Evolutionary conservation across 208 protist species (phyloP).

Genomic region (Balamuthia mandrillaris): DNA sequence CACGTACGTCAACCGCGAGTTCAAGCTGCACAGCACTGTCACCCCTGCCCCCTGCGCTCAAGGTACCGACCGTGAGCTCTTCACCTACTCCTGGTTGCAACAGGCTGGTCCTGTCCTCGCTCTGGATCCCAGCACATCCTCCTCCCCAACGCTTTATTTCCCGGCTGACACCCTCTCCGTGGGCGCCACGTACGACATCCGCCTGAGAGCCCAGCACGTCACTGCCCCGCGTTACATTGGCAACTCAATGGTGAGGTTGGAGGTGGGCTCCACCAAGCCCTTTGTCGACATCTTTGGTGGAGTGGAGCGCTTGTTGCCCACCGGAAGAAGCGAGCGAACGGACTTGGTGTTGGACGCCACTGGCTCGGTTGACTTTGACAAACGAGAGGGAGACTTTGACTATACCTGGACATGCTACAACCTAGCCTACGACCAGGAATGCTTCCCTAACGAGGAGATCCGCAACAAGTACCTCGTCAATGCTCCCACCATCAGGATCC

Average conservation of each 20-base stretch:
- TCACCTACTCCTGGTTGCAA: constrained; percentile 10
- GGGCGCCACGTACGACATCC: background rate
- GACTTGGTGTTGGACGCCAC: constrained; percentile 9
- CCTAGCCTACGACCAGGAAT: background rate
- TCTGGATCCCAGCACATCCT: background rate
- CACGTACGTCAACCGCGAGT: background rate
- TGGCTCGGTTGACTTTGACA: background rate
- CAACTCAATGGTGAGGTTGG: background rate
- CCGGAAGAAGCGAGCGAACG: background rate
- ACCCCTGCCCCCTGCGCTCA: background rate
- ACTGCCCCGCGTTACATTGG: background rate
- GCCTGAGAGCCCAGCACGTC: background rate
- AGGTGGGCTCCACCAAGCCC: background rate
- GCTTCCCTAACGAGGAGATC: background rate
- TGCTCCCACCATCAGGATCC: background rate
- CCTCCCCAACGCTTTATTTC: background rate
- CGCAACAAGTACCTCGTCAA: background rate
- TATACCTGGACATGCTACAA: background rate
- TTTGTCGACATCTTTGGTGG: background rate
- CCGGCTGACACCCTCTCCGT: background rate
- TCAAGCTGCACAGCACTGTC: background rate
- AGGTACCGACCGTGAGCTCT: background rate
- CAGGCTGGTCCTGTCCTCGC: background rate
- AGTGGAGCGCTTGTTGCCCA: background rate
- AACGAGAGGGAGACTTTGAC: background rate